Evolutionary conservation across 257 asterid species (phyloP).

Genomic region (Nicotiana attenuata): DNA sequence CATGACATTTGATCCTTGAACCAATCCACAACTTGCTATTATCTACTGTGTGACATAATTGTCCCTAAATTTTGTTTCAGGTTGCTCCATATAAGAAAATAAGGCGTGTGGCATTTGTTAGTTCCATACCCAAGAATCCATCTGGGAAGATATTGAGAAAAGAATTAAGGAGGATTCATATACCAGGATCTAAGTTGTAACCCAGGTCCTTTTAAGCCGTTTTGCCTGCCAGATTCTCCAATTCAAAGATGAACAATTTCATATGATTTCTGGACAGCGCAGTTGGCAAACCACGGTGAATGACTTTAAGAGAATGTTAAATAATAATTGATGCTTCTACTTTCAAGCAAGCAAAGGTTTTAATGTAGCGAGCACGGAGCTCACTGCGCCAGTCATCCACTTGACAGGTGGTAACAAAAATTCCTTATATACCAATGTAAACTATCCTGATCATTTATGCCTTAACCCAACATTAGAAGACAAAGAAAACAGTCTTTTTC

Average conservation of each 20-base stretch:
- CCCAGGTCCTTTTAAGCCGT: not conserved
- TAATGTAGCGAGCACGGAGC: not conserved
- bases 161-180: constrained; percentile 27
- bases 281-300: not conserved
- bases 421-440: not conserved
- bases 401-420: too few species aligned
- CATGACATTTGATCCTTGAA: too few species aligned
- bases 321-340: not conserved
- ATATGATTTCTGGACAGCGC: not conserved
- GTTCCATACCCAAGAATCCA: constrained; percentile 42
- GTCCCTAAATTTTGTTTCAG: constrained; percentile 14
- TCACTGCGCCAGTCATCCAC: not conserved
- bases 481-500: not conserved
- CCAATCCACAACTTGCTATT: not conserved
- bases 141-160: constrained; percentile 53
- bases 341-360: not conserved
- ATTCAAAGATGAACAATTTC: not conserved
- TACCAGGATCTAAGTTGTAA: constrained; percentile 33
- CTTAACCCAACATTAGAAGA: not conserved
- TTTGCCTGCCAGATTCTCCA: not conserved
- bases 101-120: constrained; percentile 42
- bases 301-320: not conserved
- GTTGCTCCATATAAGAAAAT: constrained; percentile 55
- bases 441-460: not conserved
- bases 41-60: not conserved